phyloP scores from a whole-genome alignment of 169 alveolate genomes.

The Theileria luwenshuni region DNA sequence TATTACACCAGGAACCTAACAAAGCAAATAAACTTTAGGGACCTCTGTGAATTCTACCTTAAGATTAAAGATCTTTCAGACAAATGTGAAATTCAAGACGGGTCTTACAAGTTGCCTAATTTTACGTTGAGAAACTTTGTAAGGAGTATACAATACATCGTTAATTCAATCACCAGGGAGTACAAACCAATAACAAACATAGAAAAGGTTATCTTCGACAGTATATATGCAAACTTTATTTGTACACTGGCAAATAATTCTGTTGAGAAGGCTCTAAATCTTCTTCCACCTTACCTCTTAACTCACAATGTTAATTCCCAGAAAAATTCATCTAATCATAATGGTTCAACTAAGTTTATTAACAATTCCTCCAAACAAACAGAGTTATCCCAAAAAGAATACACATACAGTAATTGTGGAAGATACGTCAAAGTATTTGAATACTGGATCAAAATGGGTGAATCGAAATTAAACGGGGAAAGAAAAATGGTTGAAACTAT shows the following conservation, averaged over 20 bases:
- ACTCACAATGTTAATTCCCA: background rate
- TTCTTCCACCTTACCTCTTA: conserved; percentile 21
- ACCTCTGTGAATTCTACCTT: conserved; percentile 67
- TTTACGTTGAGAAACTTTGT: conserved; percentile 64
- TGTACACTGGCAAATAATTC: conserved; percentile 60
- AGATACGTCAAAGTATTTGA: conserved; percentile 51
- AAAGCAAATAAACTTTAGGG: conserved; percentile 49
- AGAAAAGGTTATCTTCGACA: conserved; percentile 40
- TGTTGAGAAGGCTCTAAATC: conserved; percentile 21
- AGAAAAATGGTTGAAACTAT: background rate
- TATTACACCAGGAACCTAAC: conserved; percentile 51
- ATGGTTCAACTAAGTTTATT: background rate
- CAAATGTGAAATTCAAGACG: conserved; percentile 49
- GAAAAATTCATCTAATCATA: background rate
- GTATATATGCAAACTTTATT: conserved; percentile 34
- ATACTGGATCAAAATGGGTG: conserved; percentile 60
- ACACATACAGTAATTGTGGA: conserved; percentile 12
- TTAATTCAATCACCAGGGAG: conserved; percentile 30
- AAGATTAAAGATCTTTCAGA: conserved; percentile 28
- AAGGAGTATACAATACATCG: conserved; percentile 42
- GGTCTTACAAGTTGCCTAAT: conserved; percentile 48
- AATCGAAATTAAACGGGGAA: background rate
- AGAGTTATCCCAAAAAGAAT: background rate
- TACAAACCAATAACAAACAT: conserved; percentile 39
- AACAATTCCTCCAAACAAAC: background rate